phyloP scores from a whole-genome alignment of 2,329 filamentous ascomycete species.

The Ophiostoma novo-ulmi region DNA sequence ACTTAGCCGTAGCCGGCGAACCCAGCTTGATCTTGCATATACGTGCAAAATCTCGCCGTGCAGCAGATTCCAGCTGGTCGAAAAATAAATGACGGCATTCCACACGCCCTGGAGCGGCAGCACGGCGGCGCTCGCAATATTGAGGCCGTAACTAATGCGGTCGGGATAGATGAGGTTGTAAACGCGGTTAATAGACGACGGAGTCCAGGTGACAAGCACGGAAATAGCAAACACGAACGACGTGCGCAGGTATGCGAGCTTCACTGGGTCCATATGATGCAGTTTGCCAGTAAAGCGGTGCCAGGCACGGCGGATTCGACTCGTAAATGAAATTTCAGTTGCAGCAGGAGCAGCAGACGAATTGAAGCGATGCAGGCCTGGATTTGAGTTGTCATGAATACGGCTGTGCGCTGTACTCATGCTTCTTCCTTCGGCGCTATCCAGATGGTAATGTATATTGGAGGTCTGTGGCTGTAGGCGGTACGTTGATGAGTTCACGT shows the following conservation, averaged over 20 bases:
- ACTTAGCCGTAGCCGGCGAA: neutral
- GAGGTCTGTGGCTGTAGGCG: conserved; percentile 12
- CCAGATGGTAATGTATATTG: neutral
- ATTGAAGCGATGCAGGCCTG: neutral
- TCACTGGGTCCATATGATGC: conserved; percentile 50
- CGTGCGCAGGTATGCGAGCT: conserved; percentile 56
- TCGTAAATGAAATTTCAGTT: neutral
- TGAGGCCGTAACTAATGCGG: conserved; percentile 56
- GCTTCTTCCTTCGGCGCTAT: too few species aligned
- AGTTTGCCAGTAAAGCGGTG: conserved; percentile 35
- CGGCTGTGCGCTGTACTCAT: neutral
- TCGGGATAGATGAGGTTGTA: conserved; percentile 58
- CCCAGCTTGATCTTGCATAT: neutral
- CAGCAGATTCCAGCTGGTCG: conserved; percentile 51
- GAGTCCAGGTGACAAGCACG: conserved; percentile 58
- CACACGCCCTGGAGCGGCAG: conserved; percentile 74
- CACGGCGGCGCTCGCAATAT: conserved; percentile 64
- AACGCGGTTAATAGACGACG: conserved; percentile 67
- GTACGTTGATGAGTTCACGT: neutral
- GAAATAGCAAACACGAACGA: conserved; percentile 58
- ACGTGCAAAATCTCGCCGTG: conserved; percentile 29
- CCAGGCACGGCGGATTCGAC: conserved; percentile 18
- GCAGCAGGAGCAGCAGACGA: neutral
- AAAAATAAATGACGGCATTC: conserved; percentile 73
- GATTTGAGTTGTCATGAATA: too few species aligned